Evolutionary conservation across 1,284 basidiomycete species (phyloP), one percentile per base, ranked within the genome.

Genomic region (Sporisorium sorghi): DNA sequence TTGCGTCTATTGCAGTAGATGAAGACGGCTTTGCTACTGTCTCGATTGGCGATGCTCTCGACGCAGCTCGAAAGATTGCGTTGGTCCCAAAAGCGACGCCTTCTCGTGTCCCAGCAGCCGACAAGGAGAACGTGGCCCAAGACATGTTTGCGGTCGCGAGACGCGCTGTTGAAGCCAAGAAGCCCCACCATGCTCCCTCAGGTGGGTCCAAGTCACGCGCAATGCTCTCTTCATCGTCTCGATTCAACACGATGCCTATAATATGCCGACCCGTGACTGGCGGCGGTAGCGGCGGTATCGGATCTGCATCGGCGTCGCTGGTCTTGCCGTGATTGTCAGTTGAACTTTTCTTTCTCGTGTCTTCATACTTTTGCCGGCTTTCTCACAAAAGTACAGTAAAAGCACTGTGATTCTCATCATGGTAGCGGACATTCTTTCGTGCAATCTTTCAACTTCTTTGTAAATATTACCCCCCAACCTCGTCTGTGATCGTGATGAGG

Each of bases 1-100:
- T 55, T 42, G 66, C 66, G 5, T 21, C 47, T n/a, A 26, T 63
- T 24, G 37, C 52, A 17, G 43, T 69, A 14, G 60, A 69, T 37
- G 52, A 52, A 17, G 51, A 28, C 9, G 60, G 66, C 26, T 63
- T 59, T 35, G 66, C 60, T 19, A 63, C 60, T 40, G 35, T 69
- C 5, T 33, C 66, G 24, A 33, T 63, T 19, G 11, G 19, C 17
- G n/a, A 19, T n/a, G 19, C 28, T 50, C n/a, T 19, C 19, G 19
- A 15, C 17, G 2, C 51, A 9, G 10, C 35, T 12, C 37, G 28
- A 15, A 24, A 8, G 12, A 9, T 28, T 17, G 35, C 30, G n/a
- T 14, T 35, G 17, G 28, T 21, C 49, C 28, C 32, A 12, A 19
- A 19, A 9, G n/a, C 21, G 17, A 14, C 44, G 17, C 35, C 49